Conservation (phyloP, 768 basidiomycete species). For the Naganishia onofrii region DNA sequence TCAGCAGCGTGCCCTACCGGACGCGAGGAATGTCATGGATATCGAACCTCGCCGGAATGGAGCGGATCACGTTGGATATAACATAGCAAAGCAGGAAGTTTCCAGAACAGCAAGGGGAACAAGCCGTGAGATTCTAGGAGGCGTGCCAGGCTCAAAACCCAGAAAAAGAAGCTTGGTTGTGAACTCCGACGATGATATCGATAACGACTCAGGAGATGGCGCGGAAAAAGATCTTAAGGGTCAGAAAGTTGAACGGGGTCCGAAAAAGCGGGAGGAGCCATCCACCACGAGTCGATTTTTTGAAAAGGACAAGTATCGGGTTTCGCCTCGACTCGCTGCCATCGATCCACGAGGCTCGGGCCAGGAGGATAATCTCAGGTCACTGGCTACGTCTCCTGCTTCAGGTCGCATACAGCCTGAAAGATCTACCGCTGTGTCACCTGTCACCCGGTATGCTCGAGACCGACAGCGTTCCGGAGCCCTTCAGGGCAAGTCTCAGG, state of each 20-base stretch:
- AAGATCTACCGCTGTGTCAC: neutral
- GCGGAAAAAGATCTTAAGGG: neutral
- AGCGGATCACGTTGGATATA: neutral
- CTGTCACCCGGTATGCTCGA: conserved; percentile 1
- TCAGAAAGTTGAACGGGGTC: neutral
- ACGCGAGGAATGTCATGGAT: neutral
- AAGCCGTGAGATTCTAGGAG: neutral
- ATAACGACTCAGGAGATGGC: neutral
- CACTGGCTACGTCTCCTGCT: neutral
- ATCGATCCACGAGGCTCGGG: neutral
- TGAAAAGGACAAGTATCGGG: neutral
- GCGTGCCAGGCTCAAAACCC: neutral
- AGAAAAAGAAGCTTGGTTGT: conserved; percentile 6
- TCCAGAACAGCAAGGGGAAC: neutral
- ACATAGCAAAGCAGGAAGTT: neutral
- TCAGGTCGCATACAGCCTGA: neutral
- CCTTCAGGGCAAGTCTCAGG: neutral
- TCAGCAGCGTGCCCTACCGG: neutral
- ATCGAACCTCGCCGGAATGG: neutral
- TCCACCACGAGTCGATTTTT: neutral
- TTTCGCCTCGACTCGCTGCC: neutral
- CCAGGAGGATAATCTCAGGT: neutral
- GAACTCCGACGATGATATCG: conserved; percentile 5
- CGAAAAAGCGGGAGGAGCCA: neutral
- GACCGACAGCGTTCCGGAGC: conserved; percentile 15